phyloP scores from a whole-genome alignment of 2,329 filamentous ascomycete genomes.

The Polytolypa hystricis region DNA sequence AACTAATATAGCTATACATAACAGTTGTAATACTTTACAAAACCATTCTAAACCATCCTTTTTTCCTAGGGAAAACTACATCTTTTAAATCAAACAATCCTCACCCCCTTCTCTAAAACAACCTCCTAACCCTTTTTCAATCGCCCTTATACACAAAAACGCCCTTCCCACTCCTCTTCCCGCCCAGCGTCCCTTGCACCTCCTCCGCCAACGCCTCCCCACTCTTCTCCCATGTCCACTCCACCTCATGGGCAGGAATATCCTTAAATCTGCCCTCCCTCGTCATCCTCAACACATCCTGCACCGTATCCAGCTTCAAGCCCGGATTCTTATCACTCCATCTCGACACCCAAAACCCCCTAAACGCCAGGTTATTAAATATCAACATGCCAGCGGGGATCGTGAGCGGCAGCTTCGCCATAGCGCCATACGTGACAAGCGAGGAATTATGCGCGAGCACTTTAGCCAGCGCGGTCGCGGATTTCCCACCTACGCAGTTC shows the following conservation, averaged over 20 bases:
- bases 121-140: slow-evolving; percentile 27
- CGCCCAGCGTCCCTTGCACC: slow-evolving; percentile 71
- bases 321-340: slow-evolving; percentile 70
- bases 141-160: slow-evolving; percentile 65
- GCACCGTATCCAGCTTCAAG: slow-evolving; percentile 69
- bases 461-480: slow-evolving; percentile 67
- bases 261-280: slow-evolving; percentile 69
- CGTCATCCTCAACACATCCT: slow-evolving; percentile 68
- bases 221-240: slow-evolving; percentile 74
- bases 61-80: no score
- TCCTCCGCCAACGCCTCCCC: slow-evolving; percentile 57
- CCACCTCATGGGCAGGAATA: slow-evolving; percentile 67
- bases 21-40: no score
- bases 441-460: slow-evolving; percentile 56
- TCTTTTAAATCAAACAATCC: no score
- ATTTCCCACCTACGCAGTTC: slow-evolving; percentile 89
- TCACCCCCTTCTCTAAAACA: no score
- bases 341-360: slow-evolving; percentile 88
- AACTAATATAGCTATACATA: no score
- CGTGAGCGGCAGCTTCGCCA: slow-evolving; percentile 76
- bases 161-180: slow-evolving; percentile 79
- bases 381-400: slow-evolving; percentile 79
- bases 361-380: slow-evolving; percentile 81
- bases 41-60: no score
- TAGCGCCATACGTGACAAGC: slow-evolving; percentile 89